These are phyloP conservation scores for Teunomyces tritomae DNA, from an alignment of 805 yeast genomes.

Conservation along the genomic window DNA sequence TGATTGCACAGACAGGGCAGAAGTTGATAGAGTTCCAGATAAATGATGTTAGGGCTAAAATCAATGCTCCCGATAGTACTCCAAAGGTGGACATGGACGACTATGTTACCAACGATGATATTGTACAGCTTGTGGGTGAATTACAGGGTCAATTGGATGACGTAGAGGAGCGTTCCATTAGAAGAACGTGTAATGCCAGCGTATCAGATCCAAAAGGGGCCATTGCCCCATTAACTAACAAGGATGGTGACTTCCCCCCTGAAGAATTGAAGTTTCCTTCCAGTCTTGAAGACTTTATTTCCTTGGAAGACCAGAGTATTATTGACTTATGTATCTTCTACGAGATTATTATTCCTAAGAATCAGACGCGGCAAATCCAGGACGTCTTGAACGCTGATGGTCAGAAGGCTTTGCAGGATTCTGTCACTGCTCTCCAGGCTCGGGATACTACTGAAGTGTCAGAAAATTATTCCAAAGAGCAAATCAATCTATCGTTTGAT, in stretches of 20 bases:
- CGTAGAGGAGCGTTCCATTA: constrained; percentile 72
- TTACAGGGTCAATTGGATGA: constrained; percentile 82
- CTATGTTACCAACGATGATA: constrained; percentile 76
- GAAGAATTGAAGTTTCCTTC: constrained; percentile 50
- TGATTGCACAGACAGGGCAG: constrained; percentile 76
- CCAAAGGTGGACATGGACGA: constrained; percentile 41
- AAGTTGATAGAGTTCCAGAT: constrained; percentile 72
- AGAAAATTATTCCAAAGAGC: constrained; percentile 38
- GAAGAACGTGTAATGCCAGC: constrained; percentile 65
- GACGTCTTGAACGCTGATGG: constrained; percentile 4
- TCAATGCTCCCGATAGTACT: constrained; percentile 11
- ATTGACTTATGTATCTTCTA: constrained; percentile 65
- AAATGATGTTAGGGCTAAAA: constrained; percentile 40
- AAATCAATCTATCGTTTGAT: constrained; percentile 54
- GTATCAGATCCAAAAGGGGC: constrained; percentile 37
- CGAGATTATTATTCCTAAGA: constrained; percentile 66
- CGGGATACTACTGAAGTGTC: neutral
- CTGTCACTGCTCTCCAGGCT: constrained; percentile 4
- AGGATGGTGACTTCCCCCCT: constrained; percentile 73
- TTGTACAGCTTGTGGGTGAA: constrained; percentile 84
- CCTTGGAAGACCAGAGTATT: constrained; percentile 44
- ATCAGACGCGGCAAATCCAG: constrained; percentile 40
- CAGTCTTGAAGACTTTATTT: constrained; percentile 51
- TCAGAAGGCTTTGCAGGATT: constrained; percentile 10
- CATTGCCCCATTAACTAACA: constrained; percentile 70